Conservation (phyloP, 306 rosid species). For the Cicer bijugum region DNA sequence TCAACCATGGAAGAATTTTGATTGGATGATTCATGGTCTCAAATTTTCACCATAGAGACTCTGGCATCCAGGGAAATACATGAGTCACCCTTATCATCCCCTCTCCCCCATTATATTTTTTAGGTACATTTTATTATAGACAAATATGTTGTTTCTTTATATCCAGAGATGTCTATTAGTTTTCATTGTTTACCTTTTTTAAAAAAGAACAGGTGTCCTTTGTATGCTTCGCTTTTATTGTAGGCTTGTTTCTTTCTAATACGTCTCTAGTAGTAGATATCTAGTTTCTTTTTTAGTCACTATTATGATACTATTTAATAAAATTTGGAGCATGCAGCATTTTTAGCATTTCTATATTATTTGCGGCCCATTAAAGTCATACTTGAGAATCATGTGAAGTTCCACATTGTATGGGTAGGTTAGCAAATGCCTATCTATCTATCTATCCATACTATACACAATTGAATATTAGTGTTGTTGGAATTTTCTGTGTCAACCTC, state of each 20-base stretch:
- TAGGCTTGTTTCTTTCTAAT: background rate
- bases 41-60: slow-evolving; percentile 32
- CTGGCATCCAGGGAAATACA: slow-evolving; percentile 24
- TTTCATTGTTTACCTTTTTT: background rate
- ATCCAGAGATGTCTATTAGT: slow-evolving; percentile 11
- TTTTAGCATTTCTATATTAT: background rate
- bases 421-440: background rate
- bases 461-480: background rate
- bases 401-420: background rate
- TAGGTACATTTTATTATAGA: background rate
- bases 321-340: background rate
- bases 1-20: slow-evolving; percentile 34
- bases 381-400: background rate
- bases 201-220: slow-evolving; percentile 8
- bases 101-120: background rate
- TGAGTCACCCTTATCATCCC: background rate
- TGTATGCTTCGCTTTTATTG: background rate
- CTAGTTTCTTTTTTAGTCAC: background rate
- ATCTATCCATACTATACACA: background rate
- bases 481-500: background rate
- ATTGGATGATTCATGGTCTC: slow-evolving; percentile 21
- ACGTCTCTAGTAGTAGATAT: slow-evolving; percentile 6
- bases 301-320: slow-evolving; percentile 10
- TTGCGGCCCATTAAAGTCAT: background rate
- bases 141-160: slow-evolving; percentile 1